Conservation (phyloP, 2,329 filamentous ascomycete species). For the Cryphonectria radicalis region DNA sequence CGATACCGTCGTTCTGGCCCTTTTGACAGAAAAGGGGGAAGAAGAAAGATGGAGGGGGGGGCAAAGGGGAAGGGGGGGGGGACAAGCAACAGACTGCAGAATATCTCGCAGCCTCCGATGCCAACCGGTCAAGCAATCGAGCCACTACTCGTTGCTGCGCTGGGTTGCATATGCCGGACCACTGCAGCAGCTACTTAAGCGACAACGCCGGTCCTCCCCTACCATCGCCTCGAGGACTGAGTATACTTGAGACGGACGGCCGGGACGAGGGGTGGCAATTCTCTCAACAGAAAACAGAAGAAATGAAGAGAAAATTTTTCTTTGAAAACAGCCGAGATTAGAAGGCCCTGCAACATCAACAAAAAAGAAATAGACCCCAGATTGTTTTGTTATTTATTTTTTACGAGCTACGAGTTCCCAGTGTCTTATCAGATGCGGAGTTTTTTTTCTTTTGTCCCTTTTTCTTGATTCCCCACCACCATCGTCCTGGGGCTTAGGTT, state of each 20-base stretch:
- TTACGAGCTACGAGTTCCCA: constrained; percentile 14
- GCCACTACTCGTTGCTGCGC: neutral
- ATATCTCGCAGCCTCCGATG: constrained; percentile 3
- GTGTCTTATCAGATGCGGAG: constrained; percentile 20
- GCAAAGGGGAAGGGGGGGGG: neutral
- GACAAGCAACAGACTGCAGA: neutral
- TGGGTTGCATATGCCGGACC: constrained; percentile 7
- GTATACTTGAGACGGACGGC: neutral
- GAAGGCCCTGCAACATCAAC: neutral
- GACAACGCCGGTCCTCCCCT: neutral
- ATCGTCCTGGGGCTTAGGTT: constrained; percentile 19
- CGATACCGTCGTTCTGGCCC: neutral
- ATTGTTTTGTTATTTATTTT: neutral
- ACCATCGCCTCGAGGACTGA: neutral
- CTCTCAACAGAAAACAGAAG: constrained; percentile 19
- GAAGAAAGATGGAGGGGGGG: neutral
- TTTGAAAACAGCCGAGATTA: neutral
- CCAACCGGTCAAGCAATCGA: neutral
- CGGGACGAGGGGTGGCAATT: constrained; percentile 11
- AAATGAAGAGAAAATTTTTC: neutral
- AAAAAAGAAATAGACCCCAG: constrained; percentile 5
- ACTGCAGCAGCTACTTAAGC: neutral
- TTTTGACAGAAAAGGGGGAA: neutral
- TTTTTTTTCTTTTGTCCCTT: neutral
- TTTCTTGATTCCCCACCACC: constrained; percentile 12